Conservation (phyloP, 345 rosid species). For the Citrus inodora region DNA sequence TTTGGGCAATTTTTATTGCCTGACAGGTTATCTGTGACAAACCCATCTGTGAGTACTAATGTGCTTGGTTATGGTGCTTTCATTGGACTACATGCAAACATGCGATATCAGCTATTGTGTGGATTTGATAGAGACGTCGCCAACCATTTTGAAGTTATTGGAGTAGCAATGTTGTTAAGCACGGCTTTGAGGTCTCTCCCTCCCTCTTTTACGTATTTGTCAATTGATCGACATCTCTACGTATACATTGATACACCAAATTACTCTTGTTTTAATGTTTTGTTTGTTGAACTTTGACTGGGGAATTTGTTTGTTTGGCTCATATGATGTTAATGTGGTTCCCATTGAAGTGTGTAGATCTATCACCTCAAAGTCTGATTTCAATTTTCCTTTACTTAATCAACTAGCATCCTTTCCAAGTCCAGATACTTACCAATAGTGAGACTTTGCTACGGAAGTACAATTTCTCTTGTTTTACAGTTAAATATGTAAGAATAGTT, state of each 20-base stretch:
- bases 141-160: slow-evolving; percentile 89
- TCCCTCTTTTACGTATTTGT: neutral
- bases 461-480: no score
- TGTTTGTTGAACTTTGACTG: neutral
- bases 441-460: no score
- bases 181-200: slow-evolving; percentile 71
- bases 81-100: slow-evolving; percentile 79
- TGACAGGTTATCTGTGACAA: slow-evolving; percentile 72
- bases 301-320: neutral
- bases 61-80: slow-evolving; percentile 90
- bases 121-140: slow-evolving; percentile 69
- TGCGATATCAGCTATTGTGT: slow-evolving; percentile 63
- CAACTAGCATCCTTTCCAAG: no score
- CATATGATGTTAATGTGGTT: neutral
- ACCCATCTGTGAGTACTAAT: slow-evolving; percentile 62
- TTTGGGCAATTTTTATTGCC: no score
- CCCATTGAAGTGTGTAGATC: neutral
- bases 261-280: neutral
- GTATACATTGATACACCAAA: neutral
- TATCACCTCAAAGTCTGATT: no score
- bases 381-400: no score
- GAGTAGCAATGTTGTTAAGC: slow-evolving; percentile 81
- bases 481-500: no score
- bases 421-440: no score
- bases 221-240: neutral